Evolutionary conservation across 2,329 filamentous ascomycete genomes (phyloP), one percentile per base, ranked within the genome.

Genomic region (Daldinia eschscholtzii): DNA sequence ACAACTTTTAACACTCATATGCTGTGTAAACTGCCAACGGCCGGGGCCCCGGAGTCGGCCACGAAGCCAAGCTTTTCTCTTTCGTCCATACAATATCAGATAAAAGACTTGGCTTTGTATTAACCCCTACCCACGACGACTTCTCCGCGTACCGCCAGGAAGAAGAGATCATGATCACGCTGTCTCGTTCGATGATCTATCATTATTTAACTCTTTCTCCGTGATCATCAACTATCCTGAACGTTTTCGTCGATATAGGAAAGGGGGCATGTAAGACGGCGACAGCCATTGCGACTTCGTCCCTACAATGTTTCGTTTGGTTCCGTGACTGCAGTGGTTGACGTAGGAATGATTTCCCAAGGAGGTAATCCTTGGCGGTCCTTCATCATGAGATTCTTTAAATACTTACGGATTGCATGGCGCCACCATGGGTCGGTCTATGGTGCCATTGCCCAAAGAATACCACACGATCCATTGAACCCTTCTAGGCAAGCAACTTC

Each of bases 41-140:
- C 50, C 41, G 48, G 48, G 44, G 18, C 39, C 58, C 39, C 41
- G 56, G 52, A 53, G 42, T 57, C 46, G 39, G 41, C 46, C 41
- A 55, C 48, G 41, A 53, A 20, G 61, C 56, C 56, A 57, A 66
- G 64, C 66, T 50, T 39, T 52, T 42, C 20, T 57, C 48, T 61
- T 48, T 44, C 41, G 30, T 35, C 13, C 42, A 35, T 57, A 61
- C 26, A 18, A 52, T 12, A 18, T 58, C 41, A 55, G 28, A 52
- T 52, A 61, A 55, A 18, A 58, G 57, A 46, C 61, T 65, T 67
- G 61, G 50, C 64, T 65, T 62, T 62, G 30, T 28, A 55, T 18
- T 26, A 53, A 71, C 50, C 63, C 64, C 69, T 70, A 67, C 69
- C 69, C 69, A 71, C 41, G 69, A 58, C 18, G 69, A 58, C 18